Percentiles rank a stretch among this genome's conserved stretches.
These are phyloP conservation scores for Cyathus striatus DNA, from an alignment of 768 basidiomycete species.

Conservation along the genomic window DNA sequence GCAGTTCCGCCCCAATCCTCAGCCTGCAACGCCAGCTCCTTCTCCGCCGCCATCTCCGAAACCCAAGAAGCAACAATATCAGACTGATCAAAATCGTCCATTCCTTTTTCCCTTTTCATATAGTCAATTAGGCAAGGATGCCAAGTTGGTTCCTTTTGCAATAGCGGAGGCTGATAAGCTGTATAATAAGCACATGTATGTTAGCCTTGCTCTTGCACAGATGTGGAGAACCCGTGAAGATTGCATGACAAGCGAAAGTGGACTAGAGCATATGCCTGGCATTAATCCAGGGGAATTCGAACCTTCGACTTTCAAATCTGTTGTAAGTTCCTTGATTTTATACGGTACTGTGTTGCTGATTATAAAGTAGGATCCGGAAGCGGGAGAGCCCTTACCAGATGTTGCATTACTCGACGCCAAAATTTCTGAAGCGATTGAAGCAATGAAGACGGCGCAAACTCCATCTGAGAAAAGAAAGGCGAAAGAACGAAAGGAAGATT, in stretches of 20 bases:
- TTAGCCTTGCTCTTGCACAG: conserved; percentile 84
- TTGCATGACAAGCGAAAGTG: conserved; percentile 91
- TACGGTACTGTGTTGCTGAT: conserved; percentile 1
- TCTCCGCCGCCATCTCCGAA: conserved; percentile 77
- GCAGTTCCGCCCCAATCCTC: conserved; percentile 37
- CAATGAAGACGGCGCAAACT: conserved; percentile 45
- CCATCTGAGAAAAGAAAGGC: conserved; percentile 53
- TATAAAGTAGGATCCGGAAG: conserved; percentile 46
- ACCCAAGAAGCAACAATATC: conserved; percentile 97
- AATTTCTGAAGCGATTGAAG: conserved; percentile 59
- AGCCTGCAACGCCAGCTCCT: conserved; percentile 87
- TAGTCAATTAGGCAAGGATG: conserved; percentile 47
- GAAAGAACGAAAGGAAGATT: conserved; percentile 68
- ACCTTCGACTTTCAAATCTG: conserved; percentile 40
- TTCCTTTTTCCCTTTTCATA: conserved; percentile 95
- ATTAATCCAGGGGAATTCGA: conserved; percentile 53
- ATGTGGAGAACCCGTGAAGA: conserved; percentile 96
- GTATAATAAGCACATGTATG: conserved; percentile 86
- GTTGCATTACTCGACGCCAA: conserved; percentile 67
- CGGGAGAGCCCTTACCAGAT: conserved; percentile 64
- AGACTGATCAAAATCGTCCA: conserved; percentile 91
- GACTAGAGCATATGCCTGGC: conserved; percentile 76
- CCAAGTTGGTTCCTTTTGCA: conserved; percentile 84
- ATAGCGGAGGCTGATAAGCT: conserved; percentile 94
- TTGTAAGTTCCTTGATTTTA: conserved; percentile 21